Conservation (phyloP, 768 basidiomycete genomes). For the Termitomyces sp. region DNA sequence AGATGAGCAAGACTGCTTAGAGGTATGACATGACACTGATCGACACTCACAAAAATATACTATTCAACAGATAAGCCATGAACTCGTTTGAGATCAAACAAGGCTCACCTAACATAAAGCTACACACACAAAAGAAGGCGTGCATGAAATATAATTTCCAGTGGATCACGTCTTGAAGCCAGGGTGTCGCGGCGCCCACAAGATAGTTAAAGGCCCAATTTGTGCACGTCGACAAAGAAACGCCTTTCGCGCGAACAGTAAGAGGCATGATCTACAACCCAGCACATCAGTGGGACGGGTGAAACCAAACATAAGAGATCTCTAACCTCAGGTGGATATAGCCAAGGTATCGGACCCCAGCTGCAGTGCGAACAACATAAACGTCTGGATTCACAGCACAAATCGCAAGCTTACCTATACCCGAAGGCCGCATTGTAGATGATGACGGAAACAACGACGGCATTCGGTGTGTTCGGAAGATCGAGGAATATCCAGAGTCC, state of each 20-base stretch:
- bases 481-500: constrained; percentile 95
- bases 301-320: background rate
- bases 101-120: constrained; percentile 65
- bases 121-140: constrained; percentile 86
- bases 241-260: constrained; percentile 86
- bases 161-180: constrained; percentile 81
- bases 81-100: background rate
- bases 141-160: constrained; percentile 97
- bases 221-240: constrained; percentile 91
- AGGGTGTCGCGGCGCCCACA: constrained; percentile 84
- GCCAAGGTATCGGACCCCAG: constrained; percentile 88
- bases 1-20: background rate
- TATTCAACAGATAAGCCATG: constrained; percentile 14
- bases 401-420: constrained; percentile 46
- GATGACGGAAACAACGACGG: constrained; percentile 86
- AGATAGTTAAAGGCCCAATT: constrained; percentile 85
- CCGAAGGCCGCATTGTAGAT: constrained; percentile 93
- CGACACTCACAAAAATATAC: constrained; percentile 70
- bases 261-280: constrained; percentile 75
- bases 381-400: background rate
- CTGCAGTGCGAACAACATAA: constrained; percentile 23
- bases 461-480: constrained; percentile 76
- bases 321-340: constrained; percentile 79
- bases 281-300: constrained; percentile 2
- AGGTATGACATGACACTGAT: background rate